These are phyloP conservation scores for Herpetomonas muscarum DNA, from an alignment of 208 protist genomes.

Conservation along the genomic window DNA sequence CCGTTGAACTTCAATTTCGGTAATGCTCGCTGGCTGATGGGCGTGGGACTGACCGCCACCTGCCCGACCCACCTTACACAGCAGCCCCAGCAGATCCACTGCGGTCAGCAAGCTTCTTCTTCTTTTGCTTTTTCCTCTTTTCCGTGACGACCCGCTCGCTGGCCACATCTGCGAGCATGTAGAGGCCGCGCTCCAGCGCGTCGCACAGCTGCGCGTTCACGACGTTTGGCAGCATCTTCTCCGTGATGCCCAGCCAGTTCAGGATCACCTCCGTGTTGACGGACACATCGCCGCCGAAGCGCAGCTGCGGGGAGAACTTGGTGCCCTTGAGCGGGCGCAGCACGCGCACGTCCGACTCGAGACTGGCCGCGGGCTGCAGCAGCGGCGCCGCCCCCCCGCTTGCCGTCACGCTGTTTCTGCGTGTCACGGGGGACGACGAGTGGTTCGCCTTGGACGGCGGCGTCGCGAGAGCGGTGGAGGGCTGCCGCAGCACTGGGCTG, in stretches of 20 bases:
- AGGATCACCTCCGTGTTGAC: constrained; percentile 88
- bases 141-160: constrained; percentile 31
- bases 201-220: constrained; percentile 67
- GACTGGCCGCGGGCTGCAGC: neutral
- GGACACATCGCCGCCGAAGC: constrained; percentile 83
- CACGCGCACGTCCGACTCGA: constrained; percentile 22
- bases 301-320: constrained; percentile 84
- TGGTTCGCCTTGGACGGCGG: no score
- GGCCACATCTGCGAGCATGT: constrained; percentile 22
- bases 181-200: constrained; percentile 45
- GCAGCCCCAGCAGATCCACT: no score
- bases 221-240: constrained; percentile 82
- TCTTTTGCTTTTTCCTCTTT: neutral
- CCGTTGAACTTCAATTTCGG: no score
- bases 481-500: no score
- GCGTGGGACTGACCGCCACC: neutral
- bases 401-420: no score
- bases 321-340: constrained; percentile 51
- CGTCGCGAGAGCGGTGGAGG: no score
- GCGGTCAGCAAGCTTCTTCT: neutral
- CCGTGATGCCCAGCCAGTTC: constrained; percentile 83
- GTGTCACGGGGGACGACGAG: no score
- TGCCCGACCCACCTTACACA: no score
- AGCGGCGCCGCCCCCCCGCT: constrained; percentile 1
- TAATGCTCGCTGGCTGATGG: no score